Percentiles rank a stretch among this genome's conserved stretches.
Evolutionary conservation across 1,139 yeast species (phyloP).

Genomic region (Kurtzmaniella quercitrusa): DNA sequence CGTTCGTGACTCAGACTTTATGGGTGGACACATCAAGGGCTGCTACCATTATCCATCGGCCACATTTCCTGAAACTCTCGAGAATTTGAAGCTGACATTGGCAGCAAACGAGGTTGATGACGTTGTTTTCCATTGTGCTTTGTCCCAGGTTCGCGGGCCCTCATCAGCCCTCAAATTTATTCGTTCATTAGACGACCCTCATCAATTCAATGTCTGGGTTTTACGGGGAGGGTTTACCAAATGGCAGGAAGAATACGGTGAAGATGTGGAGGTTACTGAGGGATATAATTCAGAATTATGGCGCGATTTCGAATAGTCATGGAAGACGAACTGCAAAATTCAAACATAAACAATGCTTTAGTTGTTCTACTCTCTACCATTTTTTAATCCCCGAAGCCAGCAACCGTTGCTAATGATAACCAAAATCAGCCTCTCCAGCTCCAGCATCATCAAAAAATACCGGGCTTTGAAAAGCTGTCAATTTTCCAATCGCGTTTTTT

Average conservation of each 20-base stretch:
- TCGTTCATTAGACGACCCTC: conserved; percentile 43
- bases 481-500: neutral
- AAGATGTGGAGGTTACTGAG: conserved; percentile 63
- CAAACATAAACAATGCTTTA: no score
- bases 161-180: conserved; percentile 68
- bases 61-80: conserved; percentile 37
- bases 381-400: neutral
- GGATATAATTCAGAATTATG: conserved; percentile 58
- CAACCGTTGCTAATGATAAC: neutral
- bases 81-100: conserved; percentile 37
- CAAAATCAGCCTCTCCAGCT: neutral
- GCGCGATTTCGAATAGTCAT: conserved; percentile 19
- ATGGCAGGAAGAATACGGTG: conserved; percentile 79
- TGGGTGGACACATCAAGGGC: conserved; percentile 65
- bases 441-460: neutral
- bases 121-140: conserved; percentile 85
- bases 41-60: conserved; percentile 61
- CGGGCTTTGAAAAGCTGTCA: neutral
- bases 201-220: conserved; percentile 57
- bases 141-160: conserved; percentile 90
- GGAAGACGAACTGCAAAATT: neutral
- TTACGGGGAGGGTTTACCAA: conserved; percentile 78
- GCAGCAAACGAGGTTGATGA: conserved; percentile 33
- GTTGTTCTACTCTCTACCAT: no score
- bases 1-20: conserved; percentile 76